A percentile compares a stretch with the other conserved stretches of the same genome.
phyloP scores from a whole-genome alignment of 371 early-diverging fungal species.

The Syncephalastrum racemosum region DNA sequence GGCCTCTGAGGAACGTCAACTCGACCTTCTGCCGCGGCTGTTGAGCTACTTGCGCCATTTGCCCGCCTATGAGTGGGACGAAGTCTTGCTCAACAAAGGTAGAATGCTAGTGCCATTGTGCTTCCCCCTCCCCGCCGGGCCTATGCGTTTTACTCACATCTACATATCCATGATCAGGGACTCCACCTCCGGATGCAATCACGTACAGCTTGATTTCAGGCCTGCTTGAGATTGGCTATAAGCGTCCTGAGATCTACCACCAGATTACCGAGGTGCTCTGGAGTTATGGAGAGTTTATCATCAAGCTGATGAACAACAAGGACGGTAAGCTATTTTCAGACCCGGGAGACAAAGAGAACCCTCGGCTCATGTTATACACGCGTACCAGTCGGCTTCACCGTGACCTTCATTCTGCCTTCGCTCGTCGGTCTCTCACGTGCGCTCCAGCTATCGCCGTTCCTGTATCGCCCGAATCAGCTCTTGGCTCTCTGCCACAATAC shows the following conservation, averaged over 20 bases:
- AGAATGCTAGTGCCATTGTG: too few species aligned
- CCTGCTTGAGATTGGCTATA: constrained; percentile 53
- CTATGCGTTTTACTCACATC: neutral
- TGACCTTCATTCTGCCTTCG: constrained; percentile 66
- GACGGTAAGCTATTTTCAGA: constrained; percentile 2
- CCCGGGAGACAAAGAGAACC: too few species aligned
- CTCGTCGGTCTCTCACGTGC: constrained; percentile 67
- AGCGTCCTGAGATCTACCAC: constrained; percentile 36
- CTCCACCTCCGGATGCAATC: constrained; percentile 40
- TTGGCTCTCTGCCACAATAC: constrained; percentile 49
- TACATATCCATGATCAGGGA: constrained; percentile 6
- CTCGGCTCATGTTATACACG: neutral
- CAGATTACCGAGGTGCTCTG: constrained; percentile 31
- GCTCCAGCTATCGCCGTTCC: constrained; percentile 55
- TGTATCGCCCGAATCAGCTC: constrained; percentile 51
- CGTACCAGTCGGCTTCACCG: constrained; percentile 47
- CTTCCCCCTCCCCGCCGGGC: too few species aligned
- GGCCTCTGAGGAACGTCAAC: constrained; percentile 32
- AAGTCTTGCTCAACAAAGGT: constrained; percentile 32
- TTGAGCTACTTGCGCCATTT: constrained; percentile 35
- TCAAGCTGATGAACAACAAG: constrained; percentile 15
- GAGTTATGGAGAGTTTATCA: constrained; percentile 27
- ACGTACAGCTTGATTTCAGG: constrained; percentile 39
- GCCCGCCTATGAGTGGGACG: constrained; percentile 37
- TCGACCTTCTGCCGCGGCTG: constrained; percentile 37